A percentile compares a stretch with the other conserved stretches of the same genome.
Conservation (phyloP, 2,329 filamentous ascomycete genomes). For the Pseudogymnoascus sp. region DNA sequence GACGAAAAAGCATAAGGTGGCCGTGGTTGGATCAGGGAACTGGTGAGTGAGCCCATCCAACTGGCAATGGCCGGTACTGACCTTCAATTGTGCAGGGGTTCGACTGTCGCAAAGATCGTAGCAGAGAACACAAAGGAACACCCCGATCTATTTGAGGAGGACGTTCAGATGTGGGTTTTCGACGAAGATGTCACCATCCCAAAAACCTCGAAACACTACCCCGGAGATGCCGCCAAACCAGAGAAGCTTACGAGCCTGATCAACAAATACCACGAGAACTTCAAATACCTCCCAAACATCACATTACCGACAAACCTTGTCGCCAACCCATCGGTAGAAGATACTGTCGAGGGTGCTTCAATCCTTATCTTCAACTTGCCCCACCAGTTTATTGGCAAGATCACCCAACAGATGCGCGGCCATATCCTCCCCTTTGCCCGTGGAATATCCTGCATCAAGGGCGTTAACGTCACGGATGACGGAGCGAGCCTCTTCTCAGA, state of each 20-base stretch:
- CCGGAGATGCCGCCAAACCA: slow-evolving; percentile 48
- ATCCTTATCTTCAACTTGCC: slow-evolving; percentile 95
- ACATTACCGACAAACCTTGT: slow-evolving; percentile 73
- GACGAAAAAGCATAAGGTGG: slow-evolving; percentile 80
- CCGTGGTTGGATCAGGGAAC: slow-evolving; percentile 91
- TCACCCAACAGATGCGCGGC: slow-evolving; percentile 76
- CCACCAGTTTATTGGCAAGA: slow-evolving; percentile 87
- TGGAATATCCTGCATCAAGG: slow-evolving; percentile 96
- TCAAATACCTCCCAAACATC: slow-evolving; percentile 95
- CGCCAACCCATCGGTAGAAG: slow-evolving; percentile 72
- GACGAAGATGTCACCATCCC: slow-evolving; percentile 80
- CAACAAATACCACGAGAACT: slow-evolving; percentile 89
- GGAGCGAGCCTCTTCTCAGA: slow-evolving; percentile 89
- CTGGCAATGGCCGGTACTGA: not conserved
- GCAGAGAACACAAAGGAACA: slow-evolving; percentile 82
- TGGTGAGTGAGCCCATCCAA: slow-evolving; percentile 50
- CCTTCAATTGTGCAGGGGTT: slow-evolving; percentile 57
- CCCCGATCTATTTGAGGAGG: slow-evolving; percentile 72
- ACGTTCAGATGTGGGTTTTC: slow-evolving; percentile 98
- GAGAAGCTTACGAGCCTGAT: slow-evolving; percentile 88
- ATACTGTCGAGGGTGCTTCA: slow-evolving; percentile 74
- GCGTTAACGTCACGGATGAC: slow-evolving; percentile 82
- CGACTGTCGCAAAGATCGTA: slow-evolving; percentile 93
- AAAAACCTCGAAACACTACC: slow-evolving; percentile 64
- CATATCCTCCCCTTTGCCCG: slow-evolving; percentile 87